phyloP scores from a whole-genome alignment of 495 filamentous ascomycete species.

The Lophium mytilinum region DNA sequence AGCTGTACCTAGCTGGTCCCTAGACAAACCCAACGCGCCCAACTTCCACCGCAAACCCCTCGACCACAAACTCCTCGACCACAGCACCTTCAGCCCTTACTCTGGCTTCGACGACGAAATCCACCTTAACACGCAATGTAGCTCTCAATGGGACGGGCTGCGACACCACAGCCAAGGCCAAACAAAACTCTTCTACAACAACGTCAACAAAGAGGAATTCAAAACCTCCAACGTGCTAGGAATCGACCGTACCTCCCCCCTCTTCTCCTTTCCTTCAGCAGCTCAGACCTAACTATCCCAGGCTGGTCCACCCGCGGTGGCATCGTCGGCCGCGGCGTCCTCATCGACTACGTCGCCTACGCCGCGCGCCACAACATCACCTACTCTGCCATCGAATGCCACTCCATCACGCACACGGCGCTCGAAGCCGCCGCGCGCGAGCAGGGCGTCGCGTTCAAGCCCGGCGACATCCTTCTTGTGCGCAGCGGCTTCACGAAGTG shows the following conservation, averaged over 20 bases:
- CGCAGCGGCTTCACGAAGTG: constrained; percentile 4
- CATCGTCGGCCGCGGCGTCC: constrained; percentile 9
- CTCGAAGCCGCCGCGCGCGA: constrained; percentile 2
- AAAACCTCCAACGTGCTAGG: neutral
- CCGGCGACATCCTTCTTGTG: constrained; percentile 5
- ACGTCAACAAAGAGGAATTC: neutral
- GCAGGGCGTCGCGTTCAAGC: neutral
- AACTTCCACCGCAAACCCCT: neutral
- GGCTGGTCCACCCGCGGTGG: constrained; percentile 1
- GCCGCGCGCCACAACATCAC: constrained; percentile 18
- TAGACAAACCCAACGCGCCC: neutral
- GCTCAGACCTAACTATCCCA: neutral
- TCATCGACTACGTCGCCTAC: constrained; percentile 22
- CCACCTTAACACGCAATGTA: constrained; percentile 6
- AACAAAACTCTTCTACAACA: neutral
- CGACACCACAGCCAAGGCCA: constrained; percentile 2
- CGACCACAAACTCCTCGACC: constrained; percentile 1
- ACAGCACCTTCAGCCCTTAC: neutral
- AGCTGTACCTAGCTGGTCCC: constrained; percentile 1
- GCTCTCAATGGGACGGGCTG: constrained; percentile 12
- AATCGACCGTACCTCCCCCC: neutral
- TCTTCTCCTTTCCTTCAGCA: too few species aligned
- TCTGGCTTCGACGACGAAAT: constrained; percentile 7
- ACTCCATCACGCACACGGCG: neutral
- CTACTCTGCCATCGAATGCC: neutral